These are phyloP conservation scores for Scheffersomyces lignosus DNA, from an alignment of 805 yeast genomes.

Conservation along the genomic window DNA sequence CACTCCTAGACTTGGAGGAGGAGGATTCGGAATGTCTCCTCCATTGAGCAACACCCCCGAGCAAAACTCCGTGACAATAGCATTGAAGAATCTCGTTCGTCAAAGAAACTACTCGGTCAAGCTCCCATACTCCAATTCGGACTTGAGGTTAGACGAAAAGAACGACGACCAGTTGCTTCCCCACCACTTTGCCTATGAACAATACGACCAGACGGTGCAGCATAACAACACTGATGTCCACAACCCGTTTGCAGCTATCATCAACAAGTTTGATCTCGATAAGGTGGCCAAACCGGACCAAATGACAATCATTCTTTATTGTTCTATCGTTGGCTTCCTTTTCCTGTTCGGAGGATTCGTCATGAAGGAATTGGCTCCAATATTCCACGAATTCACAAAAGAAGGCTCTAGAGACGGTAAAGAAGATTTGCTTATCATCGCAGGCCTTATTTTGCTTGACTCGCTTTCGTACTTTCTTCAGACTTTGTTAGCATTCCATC, in stretches of 20 bases:
- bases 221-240: conserved; percentile 14
- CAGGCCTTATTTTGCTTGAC: conserved; percentile 56
- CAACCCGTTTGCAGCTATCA: conserved; percentile 21
- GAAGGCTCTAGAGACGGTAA: conserved; percentile 15
- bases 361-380: conserved; percentile 53
- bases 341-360: conserved; percentile 77
- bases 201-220: conserved; percentile 11
- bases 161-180: conserved; percentile 3
- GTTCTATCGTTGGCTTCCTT: conserved; percentile 69
- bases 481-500: conserved; percentile 76
- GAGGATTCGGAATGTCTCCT: neutral
- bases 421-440: conserved; percentile 30
- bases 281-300: conserved; percentile 62
- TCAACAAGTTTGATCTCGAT: conserved; percentile 13
- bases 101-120: conserved; percentile 19
- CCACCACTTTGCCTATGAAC: conserved; percentile 7
- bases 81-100: conserved; percentile 13
- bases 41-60: conserved; percentile 4
- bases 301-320: conserved; percentile 75
- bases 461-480: conserved; percentile 80
- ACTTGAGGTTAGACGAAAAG: conserved; percentile 29
- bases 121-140: conserved; percentile 37
- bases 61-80: neutral
- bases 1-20: conserved; percentile 11
- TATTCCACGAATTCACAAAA: conserved; percentile 8